phyloP scores from a whole-genome alignment of 2,329 filamentous ascomycete genomes.

The Dryadomyces quercus-mongolicae region DNA sequence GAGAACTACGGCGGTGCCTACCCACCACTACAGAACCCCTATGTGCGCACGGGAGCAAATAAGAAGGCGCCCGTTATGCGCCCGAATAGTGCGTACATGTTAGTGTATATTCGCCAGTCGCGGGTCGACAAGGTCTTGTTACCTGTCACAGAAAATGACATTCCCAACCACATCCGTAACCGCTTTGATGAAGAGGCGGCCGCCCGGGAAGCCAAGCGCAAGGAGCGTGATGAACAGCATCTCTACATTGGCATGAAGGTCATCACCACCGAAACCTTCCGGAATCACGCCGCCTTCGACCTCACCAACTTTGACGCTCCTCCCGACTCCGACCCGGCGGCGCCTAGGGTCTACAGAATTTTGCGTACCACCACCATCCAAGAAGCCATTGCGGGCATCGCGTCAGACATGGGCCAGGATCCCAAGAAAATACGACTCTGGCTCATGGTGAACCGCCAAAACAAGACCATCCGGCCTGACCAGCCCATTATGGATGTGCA shows the following conservation, averaged over 20 bases:
- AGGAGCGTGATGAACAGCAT: constrained; percentile 89
- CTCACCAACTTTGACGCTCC: constrained; percentile 56
- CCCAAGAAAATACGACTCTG: constrained; percentile 67
- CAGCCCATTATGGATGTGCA: constrained; percentile 67
- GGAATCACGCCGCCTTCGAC: constrained; percentile 72
- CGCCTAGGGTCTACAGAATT: constrained; percentile 60
- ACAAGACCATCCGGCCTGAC: constrained; percentile 89
- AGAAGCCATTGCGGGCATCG: constrained; percentile 62
- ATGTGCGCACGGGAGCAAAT: constrained; percentile 31
- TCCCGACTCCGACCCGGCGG: constrained; percentile 46
- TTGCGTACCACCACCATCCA: constrained; percentile 63
- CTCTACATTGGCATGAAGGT: constrained; percentile 79
- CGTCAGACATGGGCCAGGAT: constrained; percentile 55
- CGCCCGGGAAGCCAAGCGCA: constrained; percentile 61
- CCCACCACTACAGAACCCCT: constrained; percentile 28
- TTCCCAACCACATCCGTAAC: constrained; percentile 69
- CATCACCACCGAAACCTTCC: constrained; percentile 72
- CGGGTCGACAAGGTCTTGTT: constrained; percentile 73
- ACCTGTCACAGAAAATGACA: constrained; percentile 62
- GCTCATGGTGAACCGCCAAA: constrained; percentile 98
- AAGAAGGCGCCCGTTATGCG: constrained; percentile 49
- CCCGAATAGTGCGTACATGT: constrained; percentile 88
- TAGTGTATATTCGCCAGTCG: constrained; percentile 90
- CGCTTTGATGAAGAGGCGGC: constrained; percentile 74
- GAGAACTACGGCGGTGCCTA: constrained; percentile 96